These are phyloP conservation scores for Pythium aphanidermatum DNA, from an alignment of 352 stramenopile genomes.

Conservation along the genomic window DNA sequence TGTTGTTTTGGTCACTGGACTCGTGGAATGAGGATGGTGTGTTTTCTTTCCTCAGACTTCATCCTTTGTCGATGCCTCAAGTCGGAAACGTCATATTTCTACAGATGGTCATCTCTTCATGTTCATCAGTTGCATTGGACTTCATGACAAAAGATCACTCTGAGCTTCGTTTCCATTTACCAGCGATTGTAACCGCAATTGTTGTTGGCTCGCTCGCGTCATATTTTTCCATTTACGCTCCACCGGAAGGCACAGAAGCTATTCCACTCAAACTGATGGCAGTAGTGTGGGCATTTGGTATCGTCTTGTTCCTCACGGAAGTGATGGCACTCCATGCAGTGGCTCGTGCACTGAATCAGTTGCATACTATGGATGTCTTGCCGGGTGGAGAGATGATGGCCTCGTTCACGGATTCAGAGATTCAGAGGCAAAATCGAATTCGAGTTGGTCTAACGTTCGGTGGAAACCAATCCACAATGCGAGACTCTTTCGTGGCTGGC, in stretches of 20 bases:
- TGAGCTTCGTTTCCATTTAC: slow-evolving; percentile 66
- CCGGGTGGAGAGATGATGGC: slow-evolving; percentile 9
- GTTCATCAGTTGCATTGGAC: slow-evolving; percentile 90
- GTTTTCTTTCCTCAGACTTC: slow-evolving; percentile 49
- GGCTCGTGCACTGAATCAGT: slow-evolving; percentile 49
- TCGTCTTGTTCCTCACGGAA: slow-evolving; percentile 55
- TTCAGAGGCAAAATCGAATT: slow-evolving; percentile 73
- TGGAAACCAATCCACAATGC: slow-evolving; percentile 59
- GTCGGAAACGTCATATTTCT: slow-evolving; percentile 93
- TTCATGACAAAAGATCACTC: slow-evolving; percentile 37
- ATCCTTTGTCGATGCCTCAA: slow-evolving; percentile 82
- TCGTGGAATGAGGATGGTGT: slow-evolving; percentile 72
- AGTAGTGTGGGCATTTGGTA: slow-evolving; percentile 88
- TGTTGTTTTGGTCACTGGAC: slow-evolving; percentile 81
- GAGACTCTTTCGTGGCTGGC: slow-evolving; percentile 73
- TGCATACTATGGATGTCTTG: slow-evolving; percentile 37
- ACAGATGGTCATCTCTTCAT: slow-evolving; percentile 92
- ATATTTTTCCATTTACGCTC: slow-evolving; percentile 84
- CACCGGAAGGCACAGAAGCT: slow-evolving; percentile 65
- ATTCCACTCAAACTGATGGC: slow-evolving; percentile 66
- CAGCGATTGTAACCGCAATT: slow-evolving; percentile 39
- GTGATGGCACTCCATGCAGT: slow-evolving; percentile 47
- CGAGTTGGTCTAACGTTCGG: slow-evolving; percentile 59
- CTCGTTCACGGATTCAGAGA: slow-evolving; percentile 26
- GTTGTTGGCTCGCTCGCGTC: slow-evolving; percentile 70